Conservation (phyloP, 2,329 filamentous ascomycete genomes). For the Aspergillus sp. region DNA sequence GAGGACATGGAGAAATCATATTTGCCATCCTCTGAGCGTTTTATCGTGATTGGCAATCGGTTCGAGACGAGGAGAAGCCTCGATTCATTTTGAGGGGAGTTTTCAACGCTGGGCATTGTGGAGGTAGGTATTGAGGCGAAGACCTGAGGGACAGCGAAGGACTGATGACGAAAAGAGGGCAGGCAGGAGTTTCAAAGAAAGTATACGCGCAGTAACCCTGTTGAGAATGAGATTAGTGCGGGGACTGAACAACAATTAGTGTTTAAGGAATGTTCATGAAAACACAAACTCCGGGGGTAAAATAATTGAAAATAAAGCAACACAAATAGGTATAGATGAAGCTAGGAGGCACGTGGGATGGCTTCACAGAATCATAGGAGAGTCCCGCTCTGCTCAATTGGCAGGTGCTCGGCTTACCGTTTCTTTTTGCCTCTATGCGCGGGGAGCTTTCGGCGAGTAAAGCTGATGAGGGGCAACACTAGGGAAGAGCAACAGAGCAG, state of each 20-base stretch:
- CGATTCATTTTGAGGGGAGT: constrained; percentile 33
- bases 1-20: constrained; percentile 97
- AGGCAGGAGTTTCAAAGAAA: neutral
- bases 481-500: constrained; percentile 5
- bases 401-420: neutral
- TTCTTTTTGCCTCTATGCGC: neutral
- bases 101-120: constrained; percentile 37
- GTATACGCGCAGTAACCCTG: neutral
- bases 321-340: neutral
- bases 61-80: constrained; percentile 86
- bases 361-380: neutral
- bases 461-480: constrained; percentile 12
- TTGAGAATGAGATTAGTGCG: neutral
- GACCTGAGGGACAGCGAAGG: neutral
- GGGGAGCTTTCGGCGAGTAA: constrained; percentile 1
- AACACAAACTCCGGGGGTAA: neutral
- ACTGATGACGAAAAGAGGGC: neutral
- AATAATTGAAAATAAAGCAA: neutral
- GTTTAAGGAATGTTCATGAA: neutral
- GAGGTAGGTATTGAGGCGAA: neutral
- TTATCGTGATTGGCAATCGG: constrained; percentile 93
- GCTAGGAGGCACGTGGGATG: neutral
- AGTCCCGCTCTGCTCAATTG: neutral
- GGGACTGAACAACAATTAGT: neutral
- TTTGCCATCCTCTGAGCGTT: constrained; percentile 84